Evolutionary conservation across 768 basidiomycete species (phyloP).

Genomic region (Polyporus arcularius): DNA sequence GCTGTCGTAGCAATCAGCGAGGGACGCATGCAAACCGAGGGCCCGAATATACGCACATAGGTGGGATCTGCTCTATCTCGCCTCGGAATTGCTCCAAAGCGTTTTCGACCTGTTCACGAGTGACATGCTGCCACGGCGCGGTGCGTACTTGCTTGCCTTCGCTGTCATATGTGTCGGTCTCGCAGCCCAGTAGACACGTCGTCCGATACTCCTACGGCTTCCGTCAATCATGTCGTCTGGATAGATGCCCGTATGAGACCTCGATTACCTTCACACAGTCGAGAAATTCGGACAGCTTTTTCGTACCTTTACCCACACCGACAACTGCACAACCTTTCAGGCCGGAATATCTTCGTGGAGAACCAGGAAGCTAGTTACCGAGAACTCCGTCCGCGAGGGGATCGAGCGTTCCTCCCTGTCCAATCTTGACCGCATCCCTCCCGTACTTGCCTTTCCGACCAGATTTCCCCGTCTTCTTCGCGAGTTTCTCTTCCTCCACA

Average conservation of each 20-base stretch:
- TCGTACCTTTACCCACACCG: slow-evolving; percentile 88
- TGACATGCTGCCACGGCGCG: slow-evolving; percentile 84
- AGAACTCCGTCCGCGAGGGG: slow-evolving; percentile 85
- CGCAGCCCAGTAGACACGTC: slow-evolving; percentile 88
- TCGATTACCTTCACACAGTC: slow-evolving; percentile 77
- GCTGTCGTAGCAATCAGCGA: slow-evolving; percentile 41
- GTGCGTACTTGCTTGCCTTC: slow-evolving; percentile 80
- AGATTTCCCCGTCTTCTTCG: slow-evolving; percentile 39
- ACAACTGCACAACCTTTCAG: slow-evolving; percentile 56
- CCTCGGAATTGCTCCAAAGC: slow-evolving; percentile 77
- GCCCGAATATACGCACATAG: slow-evolving; percentile 63
- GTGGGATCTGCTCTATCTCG: slow-evolving; percentile 87
- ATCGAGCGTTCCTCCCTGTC: slow-evolving; percentile 94
- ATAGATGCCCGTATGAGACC: slow-evolving; percentile 31
- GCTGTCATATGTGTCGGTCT: slow-evolving; percentile 93
- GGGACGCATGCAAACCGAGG: slow-evolving; percentile 6
- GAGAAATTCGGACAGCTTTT: slow-evolving; percentile 78
- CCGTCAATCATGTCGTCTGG: slow-evolving; percentile 3
- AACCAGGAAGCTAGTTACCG: slow-evolving; percentile 17
- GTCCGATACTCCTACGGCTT: slow-evolving; percentile 80
- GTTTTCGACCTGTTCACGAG: slow-evolving; percentile 69
- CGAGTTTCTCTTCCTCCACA: slow-evolving; percentile 54
- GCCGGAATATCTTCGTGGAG: background rate
- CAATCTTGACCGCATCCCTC: slow-evolving; percentile 69
- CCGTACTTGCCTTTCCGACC: slow-evolving; percentile 36